These are phyloP conservation scores for Phytophthora pseudosyringae DNA, from an alignment of 352 stramenopile species.

Conservation along the genomic window DNA sequence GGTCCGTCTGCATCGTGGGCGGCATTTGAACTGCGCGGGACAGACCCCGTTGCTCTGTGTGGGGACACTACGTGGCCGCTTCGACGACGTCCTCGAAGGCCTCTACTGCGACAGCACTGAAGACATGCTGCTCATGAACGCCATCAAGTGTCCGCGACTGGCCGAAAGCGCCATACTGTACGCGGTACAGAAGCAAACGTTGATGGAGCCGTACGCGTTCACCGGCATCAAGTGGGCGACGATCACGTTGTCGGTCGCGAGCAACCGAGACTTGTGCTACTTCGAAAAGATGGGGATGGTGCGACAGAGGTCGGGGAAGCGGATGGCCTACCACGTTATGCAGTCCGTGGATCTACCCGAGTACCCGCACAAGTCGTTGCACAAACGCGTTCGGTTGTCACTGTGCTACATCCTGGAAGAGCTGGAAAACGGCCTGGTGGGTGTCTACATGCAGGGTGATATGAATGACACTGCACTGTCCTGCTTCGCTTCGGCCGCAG, in stretches of 20 bases:
- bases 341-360: slow-evolving; percentile 38
- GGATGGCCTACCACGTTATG: slow-evolving; percentile 43
- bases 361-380: slow-evolving; percentile 14
- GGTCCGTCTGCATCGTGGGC: slow-evolving; percentile 38
- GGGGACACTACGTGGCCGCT: slow-evolving; percentile 31
- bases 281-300: slow-evolving; percentile 45
- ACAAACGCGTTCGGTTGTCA: slow-evolving; percentile 16
- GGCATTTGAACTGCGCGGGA: background rate
- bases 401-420: slow-evolving; percentile 43
- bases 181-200: slow-evolving; percentile 19
- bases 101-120: slow-evolving; percentile 39
- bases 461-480: slow-evolving; percentile 1
- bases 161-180: slow-evolving; percentile 38
- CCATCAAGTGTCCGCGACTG: slow-evolving; percentile 35
- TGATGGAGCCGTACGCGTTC: slow-evolving; percentile 37
- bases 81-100: slow-evolving; percentile 48
- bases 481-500: background rate
- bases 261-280: slow-evolving; percentile 42
- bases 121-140: slow-evolving; percentile 38
- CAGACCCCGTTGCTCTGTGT: slow-evolving; percentile 33
- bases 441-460: slow-evolving; percentile 31
- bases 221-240: slow-evolving; percentile 44
- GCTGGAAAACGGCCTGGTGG: slow-evolving; percentile 23
- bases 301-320: slow-evolving; percentile 27
- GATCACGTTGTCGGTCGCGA: slow-evolving; percentile 25